Conservation (phyloP, 202 grass and related monocot genomes). For the Sporobolus alterniflorus region DNA sequence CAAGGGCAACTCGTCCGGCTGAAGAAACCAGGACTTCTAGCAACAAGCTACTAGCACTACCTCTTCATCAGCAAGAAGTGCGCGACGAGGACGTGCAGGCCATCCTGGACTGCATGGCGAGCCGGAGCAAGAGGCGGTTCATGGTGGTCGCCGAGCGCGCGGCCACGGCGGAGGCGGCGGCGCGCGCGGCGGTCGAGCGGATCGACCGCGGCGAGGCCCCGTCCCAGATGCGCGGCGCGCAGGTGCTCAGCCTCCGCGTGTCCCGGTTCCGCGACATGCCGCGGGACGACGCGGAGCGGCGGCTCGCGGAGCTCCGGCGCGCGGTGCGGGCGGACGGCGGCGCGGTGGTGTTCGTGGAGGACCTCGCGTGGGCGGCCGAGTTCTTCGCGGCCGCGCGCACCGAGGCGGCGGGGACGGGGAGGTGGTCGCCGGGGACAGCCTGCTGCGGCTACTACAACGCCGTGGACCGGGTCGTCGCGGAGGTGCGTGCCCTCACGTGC, state of each 20-base stretch:
- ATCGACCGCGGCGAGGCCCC: conserved; percentile 52
- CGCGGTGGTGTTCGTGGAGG: conserved; percentile 61
- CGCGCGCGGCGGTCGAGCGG: conserved; percentile 50
- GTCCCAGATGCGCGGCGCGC: conserved; percentile 43
- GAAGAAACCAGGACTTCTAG: conserved; percentile 52
- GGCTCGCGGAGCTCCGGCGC: conserved; percentile 59
- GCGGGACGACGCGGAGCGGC: conserved; percentile 62
- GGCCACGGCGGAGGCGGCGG: conserved; percentile 42
- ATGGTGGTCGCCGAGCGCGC: conserved; percentile 67
- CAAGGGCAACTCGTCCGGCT: conserved; percentile 32
- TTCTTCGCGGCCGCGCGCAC: conserved; percentile 42
- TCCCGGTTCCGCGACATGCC: conserved; percentile 46
- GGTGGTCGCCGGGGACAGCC: neutral
- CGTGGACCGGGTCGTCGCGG: conserved; percentile 53
- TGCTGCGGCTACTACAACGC: conserved; percentile 46
- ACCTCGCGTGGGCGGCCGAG: conserved; percentile 70
- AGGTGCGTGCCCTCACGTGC: conserved; percentile 56
- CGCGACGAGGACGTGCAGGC: conserved; percentile 62
- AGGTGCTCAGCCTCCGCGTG: conserved; percentile 54
- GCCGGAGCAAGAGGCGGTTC: conserved; percentile 54
- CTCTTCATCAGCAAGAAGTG: conserved; percentile 29
- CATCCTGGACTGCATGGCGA: conserved; percentile 55
- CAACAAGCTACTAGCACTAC: neutral
- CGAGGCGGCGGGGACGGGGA: conserved; percentile 24
- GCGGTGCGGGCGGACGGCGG: conserved; percentile 39